These are phyloP conservation scores for Asterochloris erici DNA, from an alignment of 139 green algal species.

Conservation along the genomic window DNA sequence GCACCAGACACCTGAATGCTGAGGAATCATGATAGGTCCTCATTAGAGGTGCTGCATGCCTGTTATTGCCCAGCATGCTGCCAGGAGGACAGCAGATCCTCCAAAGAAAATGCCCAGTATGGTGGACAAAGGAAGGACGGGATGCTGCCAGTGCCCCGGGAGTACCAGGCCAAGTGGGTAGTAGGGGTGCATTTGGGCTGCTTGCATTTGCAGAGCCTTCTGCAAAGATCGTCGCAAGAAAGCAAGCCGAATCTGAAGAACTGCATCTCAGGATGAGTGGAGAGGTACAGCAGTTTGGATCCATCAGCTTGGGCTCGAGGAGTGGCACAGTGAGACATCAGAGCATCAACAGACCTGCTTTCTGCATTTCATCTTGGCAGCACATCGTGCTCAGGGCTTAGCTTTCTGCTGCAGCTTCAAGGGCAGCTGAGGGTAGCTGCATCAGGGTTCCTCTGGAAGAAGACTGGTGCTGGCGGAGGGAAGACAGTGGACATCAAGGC, in stretches of 20 bases:
- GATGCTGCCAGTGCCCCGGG: no score
- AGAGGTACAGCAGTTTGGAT: slow-evolving; percentile 5
- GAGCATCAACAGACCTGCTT: neutral
- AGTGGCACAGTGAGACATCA: slow-evolving; percentile 2
- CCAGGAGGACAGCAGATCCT: no score
- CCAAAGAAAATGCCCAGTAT: no score
- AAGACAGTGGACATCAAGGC: slow-evolving; percentile 31
- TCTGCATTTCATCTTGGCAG: neutral
- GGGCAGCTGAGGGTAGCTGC: slow-evolving; percentile 39
- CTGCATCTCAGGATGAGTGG: neutral
- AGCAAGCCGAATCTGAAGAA: neutral
- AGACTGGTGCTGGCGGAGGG: slow-evolving; percentile 38
- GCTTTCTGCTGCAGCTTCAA: slow-evolving; percentile 33
- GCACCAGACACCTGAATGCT: no score
- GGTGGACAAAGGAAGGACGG: no score
- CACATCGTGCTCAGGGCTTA: neutral
- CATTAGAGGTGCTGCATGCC: no score
- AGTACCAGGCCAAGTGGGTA: no score
- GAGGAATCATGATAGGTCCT: no score
- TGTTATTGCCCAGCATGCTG: no score
- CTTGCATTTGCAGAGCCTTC: no score
- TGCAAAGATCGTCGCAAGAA: no score
- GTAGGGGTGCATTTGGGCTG: no score
- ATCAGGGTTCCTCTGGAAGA: slow-evolving; percentile 48
- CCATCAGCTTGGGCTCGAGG: slow-evolving; percentile 9